phyloP scores from a whole-genome alignment of 768 basidiomycete genomes.

The Naganishia antarctica region DNA sequence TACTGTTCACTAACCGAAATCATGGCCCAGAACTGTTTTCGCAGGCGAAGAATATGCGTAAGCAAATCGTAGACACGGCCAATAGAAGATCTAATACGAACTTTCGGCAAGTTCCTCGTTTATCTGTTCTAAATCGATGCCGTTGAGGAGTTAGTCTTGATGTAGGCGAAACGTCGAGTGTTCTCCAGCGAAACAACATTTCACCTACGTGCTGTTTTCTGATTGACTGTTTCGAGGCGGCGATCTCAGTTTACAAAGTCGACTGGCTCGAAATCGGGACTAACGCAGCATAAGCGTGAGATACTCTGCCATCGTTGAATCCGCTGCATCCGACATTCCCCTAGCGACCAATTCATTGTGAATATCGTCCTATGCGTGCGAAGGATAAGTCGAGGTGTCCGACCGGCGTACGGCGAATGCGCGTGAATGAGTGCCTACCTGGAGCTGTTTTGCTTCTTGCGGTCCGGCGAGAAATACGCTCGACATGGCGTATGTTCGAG shows the following conservation, averaged over 20 bases:
- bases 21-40: conserved; percentile 19
- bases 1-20: conserved; percentile 10
- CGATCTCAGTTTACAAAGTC: neutral
- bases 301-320: conserved; percentile 50
- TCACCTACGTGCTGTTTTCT: conserved; percentile 33
- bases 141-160: too few species aligned
- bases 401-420: too few species aligned
- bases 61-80: too few species aligned
- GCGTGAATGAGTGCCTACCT: conserved; percentile 2
- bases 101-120: conserved; percentile 46
- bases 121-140: conserved; percentile 30
- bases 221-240: conserved; percentile 39
- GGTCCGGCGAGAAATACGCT: conserved; percentile 6
- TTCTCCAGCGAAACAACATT: too few species aligned
- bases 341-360: conserved; percentile 7
- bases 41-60: too few species aligned
- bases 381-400: neutral
- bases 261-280: conserved; percentile 10
- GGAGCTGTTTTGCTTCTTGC: conserved; percentile 15
- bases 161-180: too few species aligned
- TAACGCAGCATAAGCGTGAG: conserved; percentile 45
- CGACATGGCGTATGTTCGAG: too few species aligned
- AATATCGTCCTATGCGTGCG: neutral
- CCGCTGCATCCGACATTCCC: conserved; percentile 22
- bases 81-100: conserved; percentile 27